phyloP scores from a whole-genome alignment of 2,329 filamentous ascomycete genomes.

The Aspergillus transmontanensis region DNA sequence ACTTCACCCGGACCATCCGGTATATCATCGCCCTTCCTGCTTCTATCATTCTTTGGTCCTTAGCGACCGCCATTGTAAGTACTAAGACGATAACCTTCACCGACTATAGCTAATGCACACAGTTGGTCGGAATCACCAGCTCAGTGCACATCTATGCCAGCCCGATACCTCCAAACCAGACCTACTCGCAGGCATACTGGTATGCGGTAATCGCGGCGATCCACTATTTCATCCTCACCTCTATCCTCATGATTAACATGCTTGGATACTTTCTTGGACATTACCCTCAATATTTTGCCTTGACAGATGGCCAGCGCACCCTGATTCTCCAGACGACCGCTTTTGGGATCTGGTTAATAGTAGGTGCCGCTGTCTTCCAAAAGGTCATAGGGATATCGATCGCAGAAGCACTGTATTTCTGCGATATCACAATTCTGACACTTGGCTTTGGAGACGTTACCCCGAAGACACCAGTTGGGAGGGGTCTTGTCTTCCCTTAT shows the following conservation, averaged over 20 bases:
- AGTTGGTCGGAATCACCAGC: constrained; percentile 68
- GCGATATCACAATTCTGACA: constrained; percentile 68
- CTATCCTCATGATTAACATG: constrained; percentile 77
- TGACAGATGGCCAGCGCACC: constrained; percentile 80
- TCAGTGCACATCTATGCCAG: constrained; percentile 65
- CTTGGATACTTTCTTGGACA: constrained; percentile 73
- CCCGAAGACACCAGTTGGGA: constrained; percentile 58
- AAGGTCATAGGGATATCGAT: constrained; percentile 73
- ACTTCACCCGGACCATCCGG: constrained; percentile 78
- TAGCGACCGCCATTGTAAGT: constrained; percentile 61
- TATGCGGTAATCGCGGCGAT: constrained; percentile 79
- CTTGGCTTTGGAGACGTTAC: constrained; percentile 66
- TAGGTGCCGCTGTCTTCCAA: constrained; percentile 76
- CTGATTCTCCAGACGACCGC: constrained; percentile 88
- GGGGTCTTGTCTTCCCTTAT: constrained; percentile 78
- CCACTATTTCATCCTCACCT: constrained; percentile 77
- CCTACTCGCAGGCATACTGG: constrained; percentile 81
- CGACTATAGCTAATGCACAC: background rate
- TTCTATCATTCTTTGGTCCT: constrained; percentile 78
- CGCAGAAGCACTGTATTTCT: constrained; percentile 78
- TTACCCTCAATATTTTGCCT: constrained; percentile 75
- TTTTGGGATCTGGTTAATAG: constrained; percentile 77
- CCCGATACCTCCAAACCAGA: constrained; percentile 50
- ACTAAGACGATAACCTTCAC: no score
- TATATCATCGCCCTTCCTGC: constrained; percentile 82